Percentiles rank a stretch among this genome's conserved stretches.
phyloP scores from a whole-genome alignment of 208 protist genomes.

The Borovskyia barvae region DNA sequence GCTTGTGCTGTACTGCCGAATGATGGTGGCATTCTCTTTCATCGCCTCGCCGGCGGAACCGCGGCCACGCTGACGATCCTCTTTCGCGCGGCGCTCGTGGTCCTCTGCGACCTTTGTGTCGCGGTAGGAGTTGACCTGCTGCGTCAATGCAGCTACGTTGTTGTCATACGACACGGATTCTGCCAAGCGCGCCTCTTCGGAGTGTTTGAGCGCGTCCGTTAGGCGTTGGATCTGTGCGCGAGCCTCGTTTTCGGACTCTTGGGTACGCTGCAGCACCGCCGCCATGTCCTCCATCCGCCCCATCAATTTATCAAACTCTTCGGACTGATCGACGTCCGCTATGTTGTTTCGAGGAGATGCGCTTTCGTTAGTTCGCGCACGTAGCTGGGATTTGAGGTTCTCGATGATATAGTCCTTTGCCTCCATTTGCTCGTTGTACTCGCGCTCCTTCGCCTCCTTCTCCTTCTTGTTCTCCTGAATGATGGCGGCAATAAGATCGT shows the following conservation, averaged over 20 bases:
- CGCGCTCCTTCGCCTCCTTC: constrained; percentile 83
- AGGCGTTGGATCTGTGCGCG: constrained; percentile 56
- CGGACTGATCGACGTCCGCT: constrained; percentile 42
- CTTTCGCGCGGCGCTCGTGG: constrained; percentile 44
- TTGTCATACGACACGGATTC: constrained; percentile 74
- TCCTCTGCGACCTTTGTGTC: constrained; percentile 71
- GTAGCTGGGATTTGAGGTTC: constrained; percentile 67
- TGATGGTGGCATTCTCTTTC: constrained; percentile 74
- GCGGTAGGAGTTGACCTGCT: constrained; percentile 60
- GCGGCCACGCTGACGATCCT: constrained; percentile 28
- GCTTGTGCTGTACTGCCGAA: constrained; percentile 71
- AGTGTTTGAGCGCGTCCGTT: constrained; percentile 58
- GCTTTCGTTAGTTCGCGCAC: constrained; percentile 40
- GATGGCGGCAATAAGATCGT: constrained; percentile 81
- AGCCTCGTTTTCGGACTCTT: constrained; percentile 66
- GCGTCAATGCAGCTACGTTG: constrained; percentile 52
- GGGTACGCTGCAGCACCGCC: constrained; percentile 58
- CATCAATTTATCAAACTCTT: constrained; percentile 71
- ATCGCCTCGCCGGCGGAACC: constrained; percentile 25
- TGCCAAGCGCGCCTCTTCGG: constrained; percentile 62
- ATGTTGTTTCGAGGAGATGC: constrained; percentile 24
- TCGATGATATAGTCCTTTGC: constrained; percentile 81
- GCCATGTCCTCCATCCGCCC: constrained; percentile 81
- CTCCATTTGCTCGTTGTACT: constrained; percentile 76
- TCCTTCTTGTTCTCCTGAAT: constrained; percentile 85